phyloP scores from a whole-genome alignment of 2,329 filamentous ascomycete species.

The Paraphoma sp. region DNA sequence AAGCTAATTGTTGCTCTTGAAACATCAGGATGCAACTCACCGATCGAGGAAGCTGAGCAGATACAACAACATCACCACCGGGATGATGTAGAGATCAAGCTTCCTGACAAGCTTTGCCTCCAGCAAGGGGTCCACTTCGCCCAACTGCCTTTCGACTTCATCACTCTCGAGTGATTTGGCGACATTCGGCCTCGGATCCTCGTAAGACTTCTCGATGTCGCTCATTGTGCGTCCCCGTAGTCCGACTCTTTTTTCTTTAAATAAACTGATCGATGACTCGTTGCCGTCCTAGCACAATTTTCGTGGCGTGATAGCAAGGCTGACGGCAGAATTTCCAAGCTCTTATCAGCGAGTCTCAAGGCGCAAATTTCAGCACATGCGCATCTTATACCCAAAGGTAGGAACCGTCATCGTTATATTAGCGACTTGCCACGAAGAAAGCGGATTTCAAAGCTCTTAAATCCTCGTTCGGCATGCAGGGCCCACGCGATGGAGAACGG shows the following conservation, averaged over 20 bases:
- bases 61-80: conserved; percentile 73
- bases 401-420: conserved; percentile 25
- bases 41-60: conserved; percentile 78
- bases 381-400: conserved; percentile 25
- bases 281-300: not conserved
- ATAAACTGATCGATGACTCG: conserved; percentile 9
- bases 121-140: conserved; percentile 46
- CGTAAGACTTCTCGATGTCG: conserved; percentile 34
- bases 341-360: not conserved
- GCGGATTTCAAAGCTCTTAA: conserved; percentile 24
- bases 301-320: not conserved
- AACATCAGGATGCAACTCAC: conserved; percentile 47
- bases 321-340: not conserved
- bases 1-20: too few relatives aligned
- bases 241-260: not conserved
- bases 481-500: not conserved
- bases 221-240: conserved; percentile 25
- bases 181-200: conserved; percentile 12
- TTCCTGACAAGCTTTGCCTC: conserved; percentile 68
- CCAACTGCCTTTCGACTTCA: conserved; percentile 34
- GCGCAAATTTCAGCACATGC: not conserved
- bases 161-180: conserved; percentile 23
- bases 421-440: conserved; percentile 13
- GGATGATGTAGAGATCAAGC: conserved; percentile 69
- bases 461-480: conserved; percentile 12